These are phyloP conservation scores for Acidomyces sp. DNA, from an alignment of 495 filamentous ascomycete genomes.

Conservation along the genomic window DNA sequence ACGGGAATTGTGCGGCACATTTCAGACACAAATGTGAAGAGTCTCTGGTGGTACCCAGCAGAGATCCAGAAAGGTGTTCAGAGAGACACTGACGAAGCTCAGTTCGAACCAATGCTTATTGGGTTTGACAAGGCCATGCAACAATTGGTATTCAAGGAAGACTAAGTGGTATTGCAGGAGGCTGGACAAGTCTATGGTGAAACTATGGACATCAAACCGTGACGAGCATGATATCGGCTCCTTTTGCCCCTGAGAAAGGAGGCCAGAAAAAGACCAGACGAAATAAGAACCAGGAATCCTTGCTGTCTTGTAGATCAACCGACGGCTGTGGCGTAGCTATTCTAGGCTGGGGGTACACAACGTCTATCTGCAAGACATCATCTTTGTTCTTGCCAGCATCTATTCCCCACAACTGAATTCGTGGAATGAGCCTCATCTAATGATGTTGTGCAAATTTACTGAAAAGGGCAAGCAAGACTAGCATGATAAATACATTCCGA, in stretches of 20 bases:
- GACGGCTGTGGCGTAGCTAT: not conserved
- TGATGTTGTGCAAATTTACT: not conserved
- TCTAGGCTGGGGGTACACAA: not conserved
- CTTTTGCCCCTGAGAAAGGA: not conserved
- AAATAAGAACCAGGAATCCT: not conserved
- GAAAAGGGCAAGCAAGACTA: not conserved
- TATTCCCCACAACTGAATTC: too few species aligned
- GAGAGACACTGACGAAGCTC: not conserved
- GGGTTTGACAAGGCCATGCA: not conserved
- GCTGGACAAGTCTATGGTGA: not conserved
- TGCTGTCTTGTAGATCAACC: not conserved
- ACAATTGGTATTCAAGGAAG: not conserved
- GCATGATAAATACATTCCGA: not conserved
- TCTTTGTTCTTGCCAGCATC: too few species aligned
- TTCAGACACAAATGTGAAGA: slow-evolving; percentile 1
- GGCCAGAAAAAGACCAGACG: not conserved
- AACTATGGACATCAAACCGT: not conserved
- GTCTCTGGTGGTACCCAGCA: slow-evolving; percentile 3
- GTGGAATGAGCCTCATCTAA: too few species aligned
- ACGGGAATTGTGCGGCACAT: not conserved
- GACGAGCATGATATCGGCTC: not conserved
- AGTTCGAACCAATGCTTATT: not conserved
- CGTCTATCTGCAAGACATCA: not conserved
- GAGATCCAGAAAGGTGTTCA: not conserved
- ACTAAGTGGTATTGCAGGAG: not conserved